A percentile compares a stretch with the other conserved stretches of the same genome.
phyloP scores from a whole-genome alignment of 2,329 filamentous ascomycete genomes.

The Sclerotiophoma versabilis region DNA sequence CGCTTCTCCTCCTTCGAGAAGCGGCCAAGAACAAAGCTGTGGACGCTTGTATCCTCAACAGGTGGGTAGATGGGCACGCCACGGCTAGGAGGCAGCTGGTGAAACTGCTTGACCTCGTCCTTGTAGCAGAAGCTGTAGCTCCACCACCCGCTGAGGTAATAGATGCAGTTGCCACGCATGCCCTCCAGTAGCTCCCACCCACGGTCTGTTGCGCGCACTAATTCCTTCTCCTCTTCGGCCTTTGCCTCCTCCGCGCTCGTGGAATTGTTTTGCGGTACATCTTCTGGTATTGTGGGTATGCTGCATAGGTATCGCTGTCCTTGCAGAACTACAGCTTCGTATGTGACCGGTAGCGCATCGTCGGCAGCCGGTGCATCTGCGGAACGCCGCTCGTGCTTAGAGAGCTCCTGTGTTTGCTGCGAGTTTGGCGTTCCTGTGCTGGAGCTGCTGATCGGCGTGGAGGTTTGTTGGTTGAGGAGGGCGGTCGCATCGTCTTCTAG shows the following conservation, averaged over 20 bases:
- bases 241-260: conserved; percentile 72
- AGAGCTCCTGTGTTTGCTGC: conserved; percentile 47
- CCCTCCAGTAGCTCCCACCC: conserved; percentile 82
- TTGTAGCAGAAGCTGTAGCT: conserved; percentile 95
- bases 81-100: conserved; percentile 75
- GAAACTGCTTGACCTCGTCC: conserved; percentile 86
- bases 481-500: conserved; percentile 72
- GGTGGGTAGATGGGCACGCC: conserved; percentile 74
- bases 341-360: conserved; percentile 53
- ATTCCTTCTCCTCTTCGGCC: conserved; percentile 80
- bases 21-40: conserved; percentile 78
- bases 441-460: conserved; percentile 30
- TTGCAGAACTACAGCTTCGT: conserved; percentile 77
- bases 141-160: conserved; percentile 90
- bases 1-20: conserved; percentile 49
- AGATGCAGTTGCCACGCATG: conserved; percentile 82
- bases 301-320: conserved; percentile 81
- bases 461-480: conserved; percentile 55
- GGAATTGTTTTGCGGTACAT: conserved; percentile 62
- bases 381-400: conserved; percentile 36
- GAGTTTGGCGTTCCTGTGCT: conserved; percentile 38
- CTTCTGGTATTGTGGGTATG: conserved; percentile 73
- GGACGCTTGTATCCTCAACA: conserved; percentile 75
- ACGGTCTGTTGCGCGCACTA: conserved; percentile 75
- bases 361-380: conserved; percentile 24